Evolutionary conservation across 306 rosid genomes (phyloP).

Genomic region (Abrus pulchellus): DNA sequence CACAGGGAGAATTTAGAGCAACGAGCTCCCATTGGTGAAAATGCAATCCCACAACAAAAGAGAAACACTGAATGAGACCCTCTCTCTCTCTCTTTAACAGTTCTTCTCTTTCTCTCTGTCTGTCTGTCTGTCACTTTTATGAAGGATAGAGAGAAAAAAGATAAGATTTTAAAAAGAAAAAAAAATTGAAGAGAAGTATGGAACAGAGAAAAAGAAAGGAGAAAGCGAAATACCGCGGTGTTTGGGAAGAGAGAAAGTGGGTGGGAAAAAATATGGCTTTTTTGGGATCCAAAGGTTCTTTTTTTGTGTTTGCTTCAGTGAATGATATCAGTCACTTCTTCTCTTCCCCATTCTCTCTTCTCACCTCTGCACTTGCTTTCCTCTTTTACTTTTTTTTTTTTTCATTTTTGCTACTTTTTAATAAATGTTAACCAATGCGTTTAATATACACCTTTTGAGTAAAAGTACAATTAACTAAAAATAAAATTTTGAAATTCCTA

Average conservation of each 20-base stretch:
- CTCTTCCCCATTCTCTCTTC: conserved; percentile 46
- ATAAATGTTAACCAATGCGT: not conserved
- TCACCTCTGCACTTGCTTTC: conserved; percentile 3
- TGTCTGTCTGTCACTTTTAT: conserved; percentile 37
- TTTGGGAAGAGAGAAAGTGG: conserved; percentile 67
- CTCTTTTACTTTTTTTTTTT: not conserved
- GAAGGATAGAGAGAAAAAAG: conserved; percentile 16
- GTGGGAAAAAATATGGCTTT: conserved; percentile 29
- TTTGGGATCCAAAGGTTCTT: conserved; percentile 65
- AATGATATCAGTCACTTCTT: conserved; percentile 45
- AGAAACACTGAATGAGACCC: conserved; percentile 6
- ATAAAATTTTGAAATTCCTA: no score
- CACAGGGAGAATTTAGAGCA: conserved; percentile 88
- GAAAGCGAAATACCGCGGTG: conserved; percentile 46
- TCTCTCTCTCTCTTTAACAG: conserved; percentile 15
- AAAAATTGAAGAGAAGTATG: not conserved
- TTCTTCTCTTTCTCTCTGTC: conserved; percentile 14
- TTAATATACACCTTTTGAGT: not conserved
- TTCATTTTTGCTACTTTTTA: no score
- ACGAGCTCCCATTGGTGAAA: conserved; percentile 88
- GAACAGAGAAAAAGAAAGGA: not conserved
- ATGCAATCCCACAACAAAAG: conserved; percentile 37
- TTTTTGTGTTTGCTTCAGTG: conserved; percentile 14
- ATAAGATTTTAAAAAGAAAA: conserved; percentile 12
- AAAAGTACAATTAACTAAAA: no score